A percentile compares a stretch with the other conserved stretches of the same genome.
These are phyloP conservation scores for Vaccinium corymbosum DNA, from an alignment of 148 eudicot genomes.

Conservation along the genomic window DNA sequence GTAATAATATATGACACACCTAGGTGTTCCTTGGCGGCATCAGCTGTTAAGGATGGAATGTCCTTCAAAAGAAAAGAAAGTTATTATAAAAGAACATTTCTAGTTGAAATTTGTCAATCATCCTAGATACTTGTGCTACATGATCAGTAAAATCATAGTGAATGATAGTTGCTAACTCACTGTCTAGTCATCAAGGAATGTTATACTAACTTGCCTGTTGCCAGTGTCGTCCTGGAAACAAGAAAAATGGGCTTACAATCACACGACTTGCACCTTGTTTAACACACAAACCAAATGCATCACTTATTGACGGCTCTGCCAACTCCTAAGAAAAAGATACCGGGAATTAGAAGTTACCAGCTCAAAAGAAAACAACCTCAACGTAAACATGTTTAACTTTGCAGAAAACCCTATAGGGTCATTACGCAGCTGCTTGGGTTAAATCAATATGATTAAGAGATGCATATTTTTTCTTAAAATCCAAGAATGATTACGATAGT, in stretches of 20 bases:
- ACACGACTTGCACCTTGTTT: conserved; percentile 80
- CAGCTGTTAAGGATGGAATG: conserved; percentile 86
- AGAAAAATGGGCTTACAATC: conserved; percentile 91
- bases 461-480: background rate
- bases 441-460: background rate
- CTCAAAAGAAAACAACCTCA: background rate
- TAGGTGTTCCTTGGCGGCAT: conserved; percentile 83
- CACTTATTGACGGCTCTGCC: conserved; percentile 88
- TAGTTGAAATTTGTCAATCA: background rate
- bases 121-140: background rate
- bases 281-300: conserved; percentile 77
- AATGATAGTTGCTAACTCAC: background rate
- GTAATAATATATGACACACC: conserved; percentile 76
- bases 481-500: background rate
- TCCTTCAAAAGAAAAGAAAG: conserved; percentile 45
- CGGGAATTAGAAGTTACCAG: background rate
- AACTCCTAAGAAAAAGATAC: conserved; percentile 52
- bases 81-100: background rate
- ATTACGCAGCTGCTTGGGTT: background rate
- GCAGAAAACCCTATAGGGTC: background rate
- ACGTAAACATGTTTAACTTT: background rate
- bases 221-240: conserved; percentile 95
- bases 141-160: background rate
- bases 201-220: conserved; percentile 46
- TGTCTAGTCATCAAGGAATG: background rate